Percentiles rank a stretch among this genome's conserved stretches.
phyloP scores from a whole-genome alignment of 2,329 filamentous ascomycete species.

The Aspergillus calidoustus region DNA sequence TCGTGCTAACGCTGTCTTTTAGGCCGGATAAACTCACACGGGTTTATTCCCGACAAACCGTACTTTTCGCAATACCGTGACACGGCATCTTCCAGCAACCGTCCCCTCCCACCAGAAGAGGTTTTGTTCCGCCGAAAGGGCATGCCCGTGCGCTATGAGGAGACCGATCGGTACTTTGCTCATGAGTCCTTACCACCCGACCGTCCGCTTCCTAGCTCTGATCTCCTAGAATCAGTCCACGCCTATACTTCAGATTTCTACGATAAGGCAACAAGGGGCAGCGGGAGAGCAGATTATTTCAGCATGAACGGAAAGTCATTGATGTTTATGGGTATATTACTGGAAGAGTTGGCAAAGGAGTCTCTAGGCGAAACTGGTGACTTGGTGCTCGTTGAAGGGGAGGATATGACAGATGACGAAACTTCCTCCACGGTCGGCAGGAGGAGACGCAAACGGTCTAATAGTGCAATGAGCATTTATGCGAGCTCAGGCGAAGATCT shows the following conservation, averaged over 20 bases:
- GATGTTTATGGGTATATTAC: conserved; percentile 62
- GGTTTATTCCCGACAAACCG: conserved; percentile 34
- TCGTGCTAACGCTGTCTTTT: conserved; percentile 3
- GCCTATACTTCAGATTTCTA: conserved; percentile 63
- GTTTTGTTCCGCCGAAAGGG: conserved; percentile 58
- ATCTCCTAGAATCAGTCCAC: conserved; percentile 62
- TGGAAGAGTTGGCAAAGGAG: conserved; percentile 62
- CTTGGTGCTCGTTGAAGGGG: conserved; percentile 59
- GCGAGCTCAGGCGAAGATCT: conserved; percentile 32
- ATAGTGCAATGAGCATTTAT: conserved; percentile 24
- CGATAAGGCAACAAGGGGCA: conserved; percentile 37
- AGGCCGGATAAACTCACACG: conserved; percentile 53
- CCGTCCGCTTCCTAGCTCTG: conserved; percentile 56
- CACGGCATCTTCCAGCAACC: conserved; percentile 40
- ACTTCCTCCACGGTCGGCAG: conserved; percentile 6
- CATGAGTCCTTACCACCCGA: conserved; percentile 50
- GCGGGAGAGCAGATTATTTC: conserved; percentile 48
- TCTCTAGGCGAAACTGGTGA: conserved; percentile 62
- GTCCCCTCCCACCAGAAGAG: conserved; percentile 60
- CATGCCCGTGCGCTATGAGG: conserved; percentile 57
- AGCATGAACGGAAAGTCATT: conserved; percentile 67
- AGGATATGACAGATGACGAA: conserved; percentile 33
- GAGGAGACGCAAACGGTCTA: conserved; percentile 28
- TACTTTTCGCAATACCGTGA: conserved; percentile 38
- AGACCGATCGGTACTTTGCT: conserved; percentile 61